Base-by-base conservation (phyloP, 2,329 filamentous ascomycete genomes). In the Diplodia corticola region DNA sequence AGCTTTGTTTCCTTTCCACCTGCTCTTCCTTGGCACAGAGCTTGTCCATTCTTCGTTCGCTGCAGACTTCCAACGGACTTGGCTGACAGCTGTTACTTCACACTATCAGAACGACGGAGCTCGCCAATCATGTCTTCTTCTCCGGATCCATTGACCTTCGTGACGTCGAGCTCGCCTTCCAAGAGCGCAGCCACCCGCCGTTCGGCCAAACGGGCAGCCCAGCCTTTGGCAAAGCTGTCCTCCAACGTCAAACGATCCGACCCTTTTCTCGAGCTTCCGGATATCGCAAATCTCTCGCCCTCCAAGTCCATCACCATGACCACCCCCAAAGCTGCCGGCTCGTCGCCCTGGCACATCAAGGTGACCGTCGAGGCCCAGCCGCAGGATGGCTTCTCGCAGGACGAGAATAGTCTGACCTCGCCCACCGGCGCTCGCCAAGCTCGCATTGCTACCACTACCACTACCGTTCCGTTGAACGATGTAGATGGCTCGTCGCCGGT, bases 341-440 rank as follows among this genome's bases (percentile, higher is more conserved):
- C 73, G 33, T 82, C 79, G 69, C 81, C 81, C 22, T 83, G 80
- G 80, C 77, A 78, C 66, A 81, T 83, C 72, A 82, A 80, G 65
- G 81, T 84, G 64, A 84, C 82, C 1, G 81, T 84, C 10, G 74
- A 83, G 69, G 80, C 81, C 15, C 80, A 82, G 68, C 80, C 79
- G 44, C 73, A 74, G 20, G 73, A 70, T 64, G 67, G 67, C 12
- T 53, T 51, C 28, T 68, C 63, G 17, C 75, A 78, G 61, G 71
- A 70, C 40, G 76, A 77, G 46, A 74, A 75, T 65, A 59, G 69
- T 12, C 67, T 69, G 55, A 30, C 15, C 15, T 77, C 76, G 12
- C 77, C 76, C 20, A 73, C 69, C 12, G 70, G 73, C 4, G 71
- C 71, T 54, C 73, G 69, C 35, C 65, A 71, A 20, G 73, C 71